phyloP scores from a whole-genome alignment of 805 yeast species.

The Yamadazyma scolyti region DNA sequence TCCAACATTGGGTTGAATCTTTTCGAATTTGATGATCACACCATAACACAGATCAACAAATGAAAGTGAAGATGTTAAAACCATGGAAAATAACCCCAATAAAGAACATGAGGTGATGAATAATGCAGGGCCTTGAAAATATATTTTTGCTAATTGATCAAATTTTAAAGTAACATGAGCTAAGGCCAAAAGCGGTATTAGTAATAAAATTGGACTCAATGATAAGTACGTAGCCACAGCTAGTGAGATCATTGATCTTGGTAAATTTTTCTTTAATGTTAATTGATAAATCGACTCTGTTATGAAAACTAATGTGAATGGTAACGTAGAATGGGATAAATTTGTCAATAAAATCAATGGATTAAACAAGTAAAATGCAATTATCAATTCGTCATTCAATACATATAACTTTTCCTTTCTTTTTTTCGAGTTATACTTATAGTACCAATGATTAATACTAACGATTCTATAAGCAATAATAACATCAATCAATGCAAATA shows the following conservation, averaged over 20 bases:
- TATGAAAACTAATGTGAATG: conserved; percentile 58
- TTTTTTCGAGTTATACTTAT: conserved; percentile 17
- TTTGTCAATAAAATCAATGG: conserved; percentile 73
- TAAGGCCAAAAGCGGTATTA: conserved; percentile 52
- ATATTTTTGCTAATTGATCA: conserved; percentile 7
- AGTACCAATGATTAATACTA: conserved; percentile 42
- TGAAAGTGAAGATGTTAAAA: conserved; percentile 21
- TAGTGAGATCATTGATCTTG: conserved; percentile 48
- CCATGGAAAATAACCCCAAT: conserved; percentile 23
- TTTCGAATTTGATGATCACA: conserved; percentile 54
- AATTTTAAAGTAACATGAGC: conserved; percentile 17
- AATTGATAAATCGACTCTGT: conserved; percentile 43
- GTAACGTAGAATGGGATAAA: conserved; percentile 62
- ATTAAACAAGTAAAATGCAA: conserved; percentile 68
- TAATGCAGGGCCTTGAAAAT: conserved; percentile 16
- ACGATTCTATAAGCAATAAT: conserved; percentile 54
- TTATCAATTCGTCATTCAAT: conserved; percentile 44
- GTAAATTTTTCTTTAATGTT: conserved; percentile 36
- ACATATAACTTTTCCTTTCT: conserved; percentile 15
- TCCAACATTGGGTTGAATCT: conserved; percentile 86
- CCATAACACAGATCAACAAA: conserved; percentile 45
- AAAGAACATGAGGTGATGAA: conserved; percentile 15
- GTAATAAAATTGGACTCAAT: conserved; percentile 56
- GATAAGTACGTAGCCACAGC: conserved; percentile 65
- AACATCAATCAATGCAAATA: conserved; percentile 61